Conservation (phyloP, 2,329 filamentous ascomycete genomes). For the Parafenestella ontariensis region DNA sequence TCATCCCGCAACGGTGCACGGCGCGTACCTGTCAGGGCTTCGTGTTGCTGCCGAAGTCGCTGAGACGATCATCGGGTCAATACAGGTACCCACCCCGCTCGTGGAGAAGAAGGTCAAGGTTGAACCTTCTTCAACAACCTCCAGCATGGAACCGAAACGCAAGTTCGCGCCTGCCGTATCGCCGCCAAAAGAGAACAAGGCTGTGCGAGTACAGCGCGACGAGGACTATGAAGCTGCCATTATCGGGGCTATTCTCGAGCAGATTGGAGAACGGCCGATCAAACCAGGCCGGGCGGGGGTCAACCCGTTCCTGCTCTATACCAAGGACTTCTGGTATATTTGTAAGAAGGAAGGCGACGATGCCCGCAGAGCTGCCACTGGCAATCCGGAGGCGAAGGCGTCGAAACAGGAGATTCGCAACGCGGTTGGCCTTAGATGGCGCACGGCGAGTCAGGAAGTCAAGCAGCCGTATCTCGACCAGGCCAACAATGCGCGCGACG, state of each 20-base stretch:
- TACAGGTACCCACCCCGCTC: conserved; percentile 76
- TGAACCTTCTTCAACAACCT: conserved; percentile 22
- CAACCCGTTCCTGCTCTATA: conserved; percentile 90
- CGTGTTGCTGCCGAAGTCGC: conserved; percentile 88
- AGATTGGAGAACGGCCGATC: conserved; percentile 77
- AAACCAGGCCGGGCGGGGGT: conserved; percentile 76
- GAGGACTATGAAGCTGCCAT: conserved; percentile 65
- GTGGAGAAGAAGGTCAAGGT: conserved; percentile 66
- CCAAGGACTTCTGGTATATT: conserved; percentile 73
- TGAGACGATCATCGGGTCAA: conserved; percentile 79
- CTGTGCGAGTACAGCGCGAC: conserved; percentile 35
- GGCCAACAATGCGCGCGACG: conserved; percentile 73
- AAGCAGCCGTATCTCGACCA: conserved; percentile 80
- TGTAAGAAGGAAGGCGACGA: conserved; percentile 72
- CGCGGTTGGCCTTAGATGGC: conserved; percentile 91
- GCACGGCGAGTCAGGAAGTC: conserved; percentile 71
- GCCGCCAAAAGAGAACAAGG: conserved; percentile 22
- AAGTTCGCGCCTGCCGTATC: conserved; percentile 27
- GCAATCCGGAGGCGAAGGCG: conserved; percentile 72
- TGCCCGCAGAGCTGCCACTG: conserved; percentile 68
- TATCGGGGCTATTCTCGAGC: conserved; percentile 61
- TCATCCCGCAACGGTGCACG: conserved; percentile 95
- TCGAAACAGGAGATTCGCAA: conserved; percentile 77
- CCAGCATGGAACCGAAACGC: conserved; percentile 31
- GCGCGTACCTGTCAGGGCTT: conserved; percentile 91